Evolutionary conservation across 1,139 yeast species (phyloP), one percentile per base, ranked within the genome.

Genomic region (Suhomyces atakaporum): DNA sequence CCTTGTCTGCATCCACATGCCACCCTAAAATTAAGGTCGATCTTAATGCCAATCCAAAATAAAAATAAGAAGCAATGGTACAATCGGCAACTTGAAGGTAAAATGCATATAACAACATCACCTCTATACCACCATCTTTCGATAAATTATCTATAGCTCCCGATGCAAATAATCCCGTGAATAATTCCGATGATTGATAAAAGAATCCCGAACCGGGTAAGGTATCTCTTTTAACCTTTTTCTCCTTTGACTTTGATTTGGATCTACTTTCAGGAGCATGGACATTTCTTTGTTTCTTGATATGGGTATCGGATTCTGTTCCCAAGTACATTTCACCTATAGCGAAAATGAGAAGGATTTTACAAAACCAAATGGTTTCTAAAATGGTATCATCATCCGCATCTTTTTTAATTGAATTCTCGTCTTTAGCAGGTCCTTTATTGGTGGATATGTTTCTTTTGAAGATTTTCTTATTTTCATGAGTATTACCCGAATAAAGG

Each of bases 311-410:
- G 5, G 73, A 66, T 39, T 83, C 84, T 0, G 88, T 81, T 3
- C 92, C 90, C 29, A 83, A 58, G 49, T 87, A 86, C 88, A 86
- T 84, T 55, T 86, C 95, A 6, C 96, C 95, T 33, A 82, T 74
- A 2, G 95, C 90, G 54, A 86, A 84, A 14, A 87, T 81, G 37
- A 87, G 62, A 11, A 86, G 58, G 7, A 85, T 73, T 54, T 85
- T 84, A 58, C 94, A 83, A 50, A 83, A 83, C 89, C 92, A 84
- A 35, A 86, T 82, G 0, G 89, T 80, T 53, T 84, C 88, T 35
- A 82, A 62, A 20, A 81, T 77, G 5, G 84, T 73, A 42, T 81
- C 86, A 43, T 70, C 75, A 31, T 72, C 76, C 1, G 67, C 52
- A 41, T 69, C 75, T 36, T 64, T 64, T 41, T 66, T 68, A 20